These are phyloP conservation scores for Litchi chinensis DNA, from an alignment of 345 rosid species.

Conservation along the genomic window DNA sequence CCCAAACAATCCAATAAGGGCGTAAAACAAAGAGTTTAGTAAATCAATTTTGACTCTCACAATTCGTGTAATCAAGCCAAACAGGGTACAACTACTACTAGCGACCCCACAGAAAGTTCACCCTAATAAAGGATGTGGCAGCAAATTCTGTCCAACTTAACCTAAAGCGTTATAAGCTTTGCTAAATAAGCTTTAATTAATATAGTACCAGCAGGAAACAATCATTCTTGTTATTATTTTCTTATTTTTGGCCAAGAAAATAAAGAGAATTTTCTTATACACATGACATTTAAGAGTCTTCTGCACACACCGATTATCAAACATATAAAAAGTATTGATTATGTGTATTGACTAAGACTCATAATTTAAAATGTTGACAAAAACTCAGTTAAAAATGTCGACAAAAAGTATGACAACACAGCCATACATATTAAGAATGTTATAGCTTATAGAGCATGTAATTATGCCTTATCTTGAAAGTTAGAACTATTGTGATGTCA, in stretches of 20 bases:
- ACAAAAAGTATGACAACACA: neutral
- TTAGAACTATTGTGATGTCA: neutral
- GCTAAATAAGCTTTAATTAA: neutral
- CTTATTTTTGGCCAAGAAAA: slow-evolving; percentile 7
- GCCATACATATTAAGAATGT: neutral
- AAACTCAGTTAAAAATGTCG: neutral
- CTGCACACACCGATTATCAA: neutral
- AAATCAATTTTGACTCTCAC: neutral
- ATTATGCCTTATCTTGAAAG: neutral
- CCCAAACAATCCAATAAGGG: slow-evolving; percentile 4
- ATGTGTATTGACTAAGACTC: neutral
- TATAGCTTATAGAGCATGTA: neutral
- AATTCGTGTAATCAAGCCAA: slow-evolving; percentile 5
- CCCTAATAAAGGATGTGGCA: neutral
- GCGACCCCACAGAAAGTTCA: neutral
- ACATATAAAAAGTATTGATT: neutral
- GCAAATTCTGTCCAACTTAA: neutral
- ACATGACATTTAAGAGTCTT: neutral
- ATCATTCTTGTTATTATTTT: neutral
- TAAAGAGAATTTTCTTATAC: neutral
- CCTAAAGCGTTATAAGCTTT: neutral
- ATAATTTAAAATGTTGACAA: neutral
- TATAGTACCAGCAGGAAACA: neutral
- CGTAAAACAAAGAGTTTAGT: neutral
- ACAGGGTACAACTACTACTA: neutral